Conservation (phyloP, 1,139 yeast species). For the Scheffersomyces parashehatae region DNA sequence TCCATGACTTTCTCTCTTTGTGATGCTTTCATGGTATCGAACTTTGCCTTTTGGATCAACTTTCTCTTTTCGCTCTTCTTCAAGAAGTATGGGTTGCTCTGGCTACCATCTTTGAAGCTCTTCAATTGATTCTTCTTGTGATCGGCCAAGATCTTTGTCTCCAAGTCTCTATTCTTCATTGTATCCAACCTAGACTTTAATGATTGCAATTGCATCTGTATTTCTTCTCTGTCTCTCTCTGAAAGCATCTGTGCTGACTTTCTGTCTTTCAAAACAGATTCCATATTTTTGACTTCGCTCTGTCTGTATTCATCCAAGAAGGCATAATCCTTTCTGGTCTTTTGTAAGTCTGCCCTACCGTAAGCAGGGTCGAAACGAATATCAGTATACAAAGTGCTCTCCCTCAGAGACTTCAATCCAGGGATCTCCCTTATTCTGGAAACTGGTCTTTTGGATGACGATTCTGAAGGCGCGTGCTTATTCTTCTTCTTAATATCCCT, state of each 20-base stretch:
- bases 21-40: slow-evolving; percentile 75
- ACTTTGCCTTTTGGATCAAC: slow-evolving; percentile 84
- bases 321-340: slow-evolving; percentile 72
- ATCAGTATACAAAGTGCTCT: slow-evolving; percentile 59
- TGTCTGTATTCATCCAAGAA: slow-evolving; percentile 85
- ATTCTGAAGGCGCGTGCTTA: slow-evolving; percentile 82
- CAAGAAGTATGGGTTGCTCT: slow-evolving; percentile 57
- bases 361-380: slow-evolving; percentile 87
- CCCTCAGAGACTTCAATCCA: slow-evolving; percentile 42
- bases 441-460: slow-evolving; percentile 72
- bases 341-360: slow-evolving; percentile 74
- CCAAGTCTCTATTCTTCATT: slow-evolving; percentile 73
- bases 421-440: slow-evolving; percentile 72
- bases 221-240: slow-evolving; percentile 51
- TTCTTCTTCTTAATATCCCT: slow-evolving; percentile 27
- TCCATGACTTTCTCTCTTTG: slow-evolving; percentile 90
- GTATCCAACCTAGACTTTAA: slow-evolving; percentile 77
- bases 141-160: slow-evolving; percentile 58
- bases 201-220: slow-evolving; percentile 57
- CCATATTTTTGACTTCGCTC: slow-evolving; percentile 65
- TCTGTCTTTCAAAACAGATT: slow-evolving; percentile 54
- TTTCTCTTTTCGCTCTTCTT: slow-evolving; percentile 82
- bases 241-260: slow-evolving; percentile 47
- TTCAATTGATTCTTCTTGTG: slow-evolving; percentile 51
- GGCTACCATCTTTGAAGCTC: slow-evolving; percentile 49